Evolutionary conservation across 2,329 filamentous ascomycete species (phyloP).

Genomic region (Alternaria arborescens): DNA sequence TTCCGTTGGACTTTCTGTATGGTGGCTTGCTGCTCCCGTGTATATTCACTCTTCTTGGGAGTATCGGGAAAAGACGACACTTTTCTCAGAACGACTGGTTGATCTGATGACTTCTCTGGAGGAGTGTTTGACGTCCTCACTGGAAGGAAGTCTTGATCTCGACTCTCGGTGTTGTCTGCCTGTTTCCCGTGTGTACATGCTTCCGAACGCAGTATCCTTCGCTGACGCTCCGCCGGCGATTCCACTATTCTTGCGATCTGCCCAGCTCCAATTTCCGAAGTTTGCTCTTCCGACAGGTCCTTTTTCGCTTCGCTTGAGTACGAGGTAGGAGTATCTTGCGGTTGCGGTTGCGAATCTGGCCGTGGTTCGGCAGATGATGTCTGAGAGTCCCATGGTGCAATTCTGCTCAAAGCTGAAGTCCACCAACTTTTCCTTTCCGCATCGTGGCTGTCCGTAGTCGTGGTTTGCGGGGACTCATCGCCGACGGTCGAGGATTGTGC

Average conservation of each 20-base stretch:
- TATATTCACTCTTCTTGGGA: neutral
- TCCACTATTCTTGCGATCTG: neutral
- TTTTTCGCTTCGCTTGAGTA: neutral
- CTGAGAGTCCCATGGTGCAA: constrained; percentile 2
- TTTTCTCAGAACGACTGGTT: neutral
- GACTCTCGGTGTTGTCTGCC: neutral
- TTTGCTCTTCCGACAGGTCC: neutral
- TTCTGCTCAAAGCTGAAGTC: neutral
- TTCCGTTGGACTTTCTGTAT: neutral
- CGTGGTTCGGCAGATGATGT: constrained; percentile 2
- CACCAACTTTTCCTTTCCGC: constrained; percentile 11
- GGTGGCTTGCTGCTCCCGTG: neutral
- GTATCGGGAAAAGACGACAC: neutral
- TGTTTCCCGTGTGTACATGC: neutral
- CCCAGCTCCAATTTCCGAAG: neutral
- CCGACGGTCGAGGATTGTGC: constrained; percentile 20
- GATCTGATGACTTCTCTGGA: neutral
- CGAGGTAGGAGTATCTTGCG: neutral
- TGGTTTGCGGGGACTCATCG: constrained; percentile 19
- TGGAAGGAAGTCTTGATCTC: neutral
- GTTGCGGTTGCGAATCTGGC: neutral
- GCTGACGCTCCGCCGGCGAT: neutral
- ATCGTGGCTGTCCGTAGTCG: constrained; percentile 5
- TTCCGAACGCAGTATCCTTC: neutral
- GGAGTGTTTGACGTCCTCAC: neutral